Evolutionary conservation across 768 basidiomycete genomes (phyloP), one percentile per base, ranked within the genome.

Genomic region (Agaricus sinodeliciosus): DNA sequence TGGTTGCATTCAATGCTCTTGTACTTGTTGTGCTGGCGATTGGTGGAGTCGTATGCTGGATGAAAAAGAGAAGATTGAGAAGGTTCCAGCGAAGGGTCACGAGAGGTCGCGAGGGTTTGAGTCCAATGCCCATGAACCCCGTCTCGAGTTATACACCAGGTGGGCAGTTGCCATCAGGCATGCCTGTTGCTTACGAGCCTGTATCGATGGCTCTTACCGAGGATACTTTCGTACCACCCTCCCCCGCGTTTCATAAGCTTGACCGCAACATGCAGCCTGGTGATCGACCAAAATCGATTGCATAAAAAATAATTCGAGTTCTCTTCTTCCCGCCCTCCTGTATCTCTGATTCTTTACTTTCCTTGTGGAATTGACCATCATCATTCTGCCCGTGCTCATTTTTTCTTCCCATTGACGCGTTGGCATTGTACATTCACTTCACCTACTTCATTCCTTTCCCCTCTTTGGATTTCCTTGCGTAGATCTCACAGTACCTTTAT

Each of bases 1-100:
- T 91, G 54, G 79, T 90, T 61, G 90, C 82, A 34, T 73, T 92
- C 59, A 93, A 93, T 60, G 84, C 87, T 5, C 67, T 89, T 25
- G 74, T 88, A 49, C 66, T 91, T 54, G 64, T 88, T 50, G 67
- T 76, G 26, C 74, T 89, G 52, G 65, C 72, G 55, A 64, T 80
- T 34, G 73, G 75, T 6, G 87, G 79, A 58, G 65, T 80, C 47
- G 60, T 80, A 45, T 70, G 75, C 37, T 69, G 82, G 59, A 82
- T 75, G 69, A 79, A 75, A 61, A 74, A 76, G 64, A 63, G 67
- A 53, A 65, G 72, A 49, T 70, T 65, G 56, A 59, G 60, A 25
- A 63, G 42, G 18, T 57, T 37, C 4, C 28, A 46, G n/a, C 26
- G 35, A 9, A 9, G 28, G 27, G 34, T 11, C 31, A 31, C 43